Percentiles rank a stretch among this genome's conserved stretches.
Conservation (phyloP, 208 protist species). For the Novymonas esmeraldas region DNA sequence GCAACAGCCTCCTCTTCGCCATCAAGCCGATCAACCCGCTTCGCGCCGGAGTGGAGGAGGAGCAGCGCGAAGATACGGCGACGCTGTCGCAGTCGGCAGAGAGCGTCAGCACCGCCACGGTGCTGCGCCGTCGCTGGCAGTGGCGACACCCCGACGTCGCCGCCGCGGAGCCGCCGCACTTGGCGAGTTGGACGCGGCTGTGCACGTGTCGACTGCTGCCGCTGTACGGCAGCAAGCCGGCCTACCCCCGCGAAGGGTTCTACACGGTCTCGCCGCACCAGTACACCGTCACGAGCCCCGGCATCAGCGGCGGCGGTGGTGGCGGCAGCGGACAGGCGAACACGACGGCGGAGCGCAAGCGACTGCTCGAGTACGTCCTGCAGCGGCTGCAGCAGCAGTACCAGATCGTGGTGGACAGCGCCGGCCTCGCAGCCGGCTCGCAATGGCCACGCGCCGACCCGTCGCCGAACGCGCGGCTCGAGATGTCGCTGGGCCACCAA, state of each 20-base stretch:
- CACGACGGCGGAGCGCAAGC: constrained; percentile 28
- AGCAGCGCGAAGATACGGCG: constrained; percentile 20
- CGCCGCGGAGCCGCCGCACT: constrained; percentile 30
- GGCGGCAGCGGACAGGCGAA: too few species aligned
- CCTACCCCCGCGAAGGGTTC: constrained; percentile 80
- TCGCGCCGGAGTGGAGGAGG: constrained; percentile 21
- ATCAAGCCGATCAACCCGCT: constrained; percentile 74
- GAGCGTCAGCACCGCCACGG: constrained; percentile 60
- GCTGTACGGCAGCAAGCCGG: constrained; percentile 73
- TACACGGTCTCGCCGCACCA: constrained; percentile 75
- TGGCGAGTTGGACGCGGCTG: constrained; percentile 64
- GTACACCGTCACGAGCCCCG: constrained; percentile 58
- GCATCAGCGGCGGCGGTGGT: too few species aligned
- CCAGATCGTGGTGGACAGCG: constrained; percentile 79
- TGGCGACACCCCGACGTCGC: constrained; percentile 65
- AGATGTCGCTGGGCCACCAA: constrained; percentile 87
- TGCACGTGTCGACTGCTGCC: constrained; percentile 77
- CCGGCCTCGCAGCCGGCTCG: constrained; percentile 28
- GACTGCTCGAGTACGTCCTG: constrained; percentile 77
- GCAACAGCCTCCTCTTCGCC: constrained; percentile 74
- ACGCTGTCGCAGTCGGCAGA: constrained; percentile 44
- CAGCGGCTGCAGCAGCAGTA: constrained; percentile 88
- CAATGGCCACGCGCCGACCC: constrained; percentile 49
- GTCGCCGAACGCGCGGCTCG: constrained; percentile 62
- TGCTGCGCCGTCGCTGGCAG: constrained; percentile 78